Conservation (phyloP, 2,329 filamentous ascomycete species). For the Penicillium nordicum region DNA sequence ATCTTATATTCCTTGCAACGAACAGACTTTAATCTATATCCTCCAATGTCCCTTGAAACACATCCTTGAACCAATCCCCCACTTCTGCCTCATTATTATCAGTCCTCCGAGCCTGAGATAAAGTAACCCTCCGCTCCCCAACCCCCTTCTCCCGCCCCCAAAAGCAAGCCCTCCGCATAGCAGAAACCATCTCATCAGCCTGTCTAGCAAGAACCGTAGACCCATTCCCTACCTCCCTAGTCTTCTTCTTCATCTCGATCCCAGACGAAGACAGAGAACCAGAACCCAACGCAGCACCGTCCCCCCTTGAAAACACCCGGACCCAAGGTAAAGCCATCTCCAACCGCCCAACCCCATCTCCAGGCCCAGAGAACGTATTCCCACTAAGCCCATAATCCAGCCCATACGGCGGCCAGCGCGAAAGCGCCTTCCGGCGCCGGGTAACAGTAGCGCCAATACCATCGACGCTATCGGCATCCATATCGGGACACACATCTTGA, state of each 20-base stretch:
- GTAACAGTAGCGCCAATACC: conserved; percentile 1
- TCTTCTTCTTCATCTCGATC: not conserved
- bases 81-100: not conserved
- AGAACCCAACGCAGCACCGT: not conserved
- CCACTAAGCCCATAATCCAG: conserved; percentile 32
- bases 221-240: not conserved
- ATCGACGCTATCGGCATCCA: conserved; percentile 2
- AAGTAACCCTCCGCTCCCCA: conserved; percentile 36
- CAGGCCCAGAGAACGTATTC: conserved; percentile 11
- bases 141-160: conserved; percentile 41
- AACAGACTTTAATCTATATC: not conserved
- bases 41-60: conserved; percentile 9
- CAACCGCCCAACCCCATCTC: conserved; percentile 22
- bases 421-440: conserved; percentile 37
- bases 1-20: no score
- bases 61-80: conserved; percentile 11
- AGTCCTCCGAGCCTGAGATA: not conserved
- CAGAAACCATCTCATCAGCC: conserved; percentile 40
- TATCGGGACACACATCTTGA: conserved; percentile 8
- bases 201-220: conserved; percentile 36
- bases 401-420: conserved; percentile 40
- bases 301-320: conserved; percentile 22
- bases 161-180: conserved; percentile 45
- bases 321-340: conserved; percentile 35
- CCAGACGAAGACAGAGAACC: not conserved